A percentile compares a stretch with the other conserved stretches of the same genome.
Conservation (phyloP, 2,329 filamentous ascomycete species). For the Fusarium scirpi region DNA sequence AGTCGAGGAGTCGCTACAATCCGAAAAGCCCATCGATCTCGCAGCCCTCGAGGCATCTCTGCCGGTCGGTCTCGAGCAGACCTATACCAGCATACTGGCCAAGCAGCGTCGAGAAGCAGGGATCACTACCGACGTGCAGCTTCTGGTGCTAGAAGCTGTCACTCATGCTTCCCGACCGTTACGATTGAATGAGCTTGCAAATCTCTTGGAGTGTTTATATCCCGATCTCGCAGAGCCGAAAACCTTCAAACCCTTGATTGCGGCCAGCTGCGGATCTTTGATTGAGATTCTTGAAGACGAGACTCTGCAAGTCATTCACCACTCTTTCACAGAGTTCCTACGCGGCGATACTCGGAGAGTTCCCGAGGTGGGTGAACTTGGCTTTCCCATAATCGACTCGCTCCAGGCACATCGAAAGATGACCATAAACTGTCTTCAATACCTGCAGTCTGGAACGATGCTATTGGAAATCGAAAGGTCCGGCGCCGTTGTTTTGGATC, state of each 20-base stretch:
- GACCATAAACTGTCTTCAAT: slow-evolving; percentile 30
- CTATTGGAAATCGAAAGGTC: slow-evolving; percentile 16
- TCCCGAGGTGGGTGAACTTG: background rate
- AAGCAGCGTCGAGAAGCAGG: slow-evolving; percentile 51
- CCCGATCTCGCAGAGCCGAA: slow-evolving; percentile 20
- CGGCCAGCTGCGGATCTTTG: slow-evolving; percentile 55
- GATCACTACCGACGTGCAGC: slow-evolving; percentile 49
- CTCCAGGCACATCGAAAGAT: slow-evolving; percentile 37
- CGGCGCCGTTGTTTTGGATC: background rate
- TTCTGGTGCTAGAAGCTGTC: slow-evolving; percentile 53
- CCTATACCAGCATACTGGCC: slow-evolving; percentile 52
- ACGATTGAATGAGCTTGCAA: slow-evolving; percentile 53
- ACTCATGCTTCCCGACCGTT: slow-evolving; percentile 56
- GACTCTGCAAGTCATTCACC: slow-evolving; percentile 59
- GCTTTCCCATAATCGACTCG: slow-evolving; percentile 36
- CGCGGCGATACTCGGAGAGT: slow-evolving; percentile 42
- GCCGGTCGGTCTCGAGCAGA: slow-evolving; percentile 39
- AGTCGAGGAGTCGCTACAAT: slow-evolving; percentile 13
- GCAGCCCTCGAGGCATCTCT: slow-evolving; percentile 25
- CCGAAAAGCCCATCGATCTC: slow-evolving; percentile 1
- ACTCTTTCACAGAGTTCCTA: slow-evolving; percentile 62
- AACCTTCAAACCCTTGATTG: slow-evolving; percentile 51
- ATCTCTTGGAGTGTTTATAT: slow-evolving; percentile 43
- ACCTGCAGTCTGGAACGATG: slow-evolving; percentile 36
- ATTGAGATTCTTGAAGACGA: slow-evolving; percentile 60